Evolutionary conservation across 1,139 yeast genomes (phyloP).

Genomic region (Geotrichum citri-aurantii): DNA sequence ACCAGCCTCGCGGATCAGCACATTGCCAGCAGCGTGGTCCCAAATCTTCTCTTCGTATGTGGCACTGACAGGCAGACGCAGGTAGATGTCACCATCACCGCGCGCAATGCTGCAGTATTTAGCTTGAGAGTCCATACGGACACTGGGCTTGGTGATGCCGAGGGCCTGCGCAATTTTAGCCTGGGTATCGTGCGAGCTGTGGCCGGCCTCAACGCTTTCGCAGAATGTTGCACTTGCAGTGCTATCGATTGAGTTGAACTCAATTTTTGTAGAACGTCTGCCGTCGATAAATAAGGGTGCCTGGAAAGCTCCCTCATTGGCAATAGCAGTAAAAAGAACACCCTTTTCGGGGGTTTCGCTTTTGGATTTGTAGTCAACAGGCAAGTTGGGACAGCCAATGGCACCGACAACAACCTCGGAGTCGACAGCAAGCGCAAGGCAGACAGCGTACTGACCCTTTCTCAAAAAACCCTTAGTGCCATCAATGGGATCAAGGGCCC

Average conservation of each 20-base stretch:
- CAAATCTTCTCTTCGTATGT: constrained; percentile 88
- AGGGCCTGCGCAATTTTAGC: constrained; percentile 59
- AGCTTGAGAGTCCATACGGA: constrained; percentile 82
- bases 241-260: constrained; percentile 30
- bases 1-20: constrained; percentile 83
- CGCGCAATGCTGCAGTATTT: constrained; percentile 86
- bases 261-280: constrained; percentile 23
- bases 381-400: constrained; percentile 92
- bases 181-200: constrained; percentile 89
- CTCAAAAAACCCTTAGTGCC: constrained; percentile 96
- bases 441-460: constrained; percentile 95
- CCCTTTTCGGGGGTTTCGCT: constrained; percentile 41
- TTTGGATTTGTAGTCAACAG: constrained; percentile 42
- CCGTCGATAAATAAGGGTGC: constrained; percentile 27
- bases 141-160: constrained; percentile 52
- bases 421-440: constrained; percentile 81
- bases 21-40: constrained; percentile 98
- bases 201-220: constrained; percentile 97
- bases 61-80: constrained; percentile 75
- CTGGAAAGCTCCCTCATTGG: constrained; percentile 61
- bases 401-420: constrained; percentile 85
- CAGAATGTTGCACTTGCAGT: constrained; percentile 59
- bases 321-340: constrained; percentile 71
- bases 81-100: constrained; percentile 88
- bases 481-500: constrained; percentile 98